Evolutionary conservation across 805 yeast species (phyloP), one percentile per base, ranked within the genome.

Genomic region (Saccharomycopsis sp.): DNA sequence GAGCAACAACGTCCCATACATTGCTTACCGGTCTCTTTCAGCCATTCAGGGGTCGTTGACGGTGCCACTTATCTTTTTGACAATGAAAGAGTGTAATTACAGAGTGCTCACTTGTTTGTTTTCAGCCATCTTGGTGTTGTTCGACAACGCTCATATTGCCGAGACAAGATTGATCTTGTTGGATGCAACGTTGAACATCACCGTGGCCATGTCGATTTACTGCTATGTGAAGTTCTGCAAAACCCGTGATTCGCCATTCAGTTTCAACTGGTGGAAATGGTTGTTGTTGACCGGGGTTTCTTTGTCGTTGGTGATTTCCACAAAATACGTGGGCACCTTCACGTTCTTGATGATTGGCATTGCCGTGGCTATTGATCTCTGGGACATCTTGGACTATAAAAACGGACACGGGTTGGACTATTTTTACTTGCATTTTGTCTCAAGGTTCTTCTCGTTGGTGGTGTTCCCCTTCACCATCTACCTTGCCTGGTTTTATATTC

Each of bases 261-360:
- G 83, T 12, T 51, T 51, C 30, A 48, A 65, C 41, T 92, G 99
- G 98, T 84, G 92, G 78, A 62, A 65, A 37, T 92, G 98, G 98
- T 69, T 92, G 36, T 56, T 69, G 20, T 60, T 74, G 34, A 89
- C 97, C 4, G 99, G 99, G 30, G 65, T 85, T 6, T 69, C 89
- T 1, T 70, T 92, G 44, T 85, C 96, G 0, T 78, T 89, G 57
- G 96, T 92, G 23, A 89, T 92, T 45, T 82, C 95, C 34, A 92
- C 96, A 43, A 92, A 92, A 58, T 88, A 92, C 60, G 96, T 92
- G 32, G 99, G 99, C 60, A 81, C 82, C 6, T 81, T 92, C 67
- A 87, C 97, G 0, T 92, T 80, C 59, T 69, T 79, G 36, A 75
- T 94, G 39, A 75, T 92, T 50, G 99, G 99, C 23, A 60, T 75